These are phyloP conservation scores for Ophidiomyces ophidiicola DNA, from an alignment of 2,329 filamentous ascomycete species.

Conservation along the genomic window DNA sequence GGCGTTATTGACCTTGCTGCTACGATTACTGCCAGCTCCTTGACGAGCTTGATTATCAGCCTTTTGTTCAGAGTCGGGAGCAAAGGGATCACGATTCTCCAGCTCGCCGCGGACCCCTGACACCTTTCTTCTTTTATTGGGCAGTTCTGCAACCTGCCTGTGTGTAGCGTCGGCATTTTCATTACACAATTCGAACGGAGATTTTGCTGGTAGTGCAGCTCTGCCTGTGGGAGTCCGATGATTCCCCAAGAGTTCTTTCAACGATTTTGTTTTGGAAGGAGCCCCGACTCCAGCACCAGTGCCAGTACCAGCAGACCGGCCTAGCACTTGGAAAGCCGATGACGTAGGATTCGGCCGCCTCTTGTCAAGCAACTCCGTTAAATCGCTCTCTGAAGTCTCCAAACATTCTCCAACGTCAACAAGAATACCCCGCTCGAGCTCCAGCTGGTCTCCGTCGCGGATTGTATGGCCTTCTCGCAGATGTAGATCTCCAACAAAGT, in stretches of 20 bases:
- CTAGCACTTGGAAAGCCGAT: conserved; percentile 20
- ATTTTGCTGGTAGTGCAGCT: conserved; percentile 44
- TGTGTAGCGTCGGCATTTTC: background rate
- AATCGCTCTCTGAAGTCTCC: conserved; percentile 62
- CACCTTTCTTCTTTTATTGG: conserved; percentile 12
- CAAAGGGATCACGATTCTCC: background rate
- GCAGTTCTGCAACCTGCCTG: background rate
- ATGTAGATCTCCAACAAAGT: conserved; percentile 74
- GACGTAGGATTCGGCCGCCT: conserved; percentile 34
- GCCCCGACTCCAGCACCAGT: conserved; percentile 18
- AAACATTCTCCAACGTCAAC: conserved; percentile 69
- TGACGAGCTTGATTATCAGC: background rate
- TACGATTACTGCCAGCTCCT: background rate
- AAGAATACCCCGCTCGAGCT: conserved; percentile 62
- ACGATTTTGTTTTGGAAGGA: conserved; percentile 40
- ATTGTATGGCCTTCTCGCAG: conserved; percentile 60
- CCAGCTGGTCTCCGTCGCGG: conserved; percentile 68
- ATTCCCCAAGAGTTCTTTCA: conserved; percentile 54
- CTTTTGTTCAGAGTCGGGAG: background rate
- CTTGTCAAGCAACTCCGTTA: conserved; percentile 63
- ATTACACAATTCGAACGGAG: conserved; percentile 53
- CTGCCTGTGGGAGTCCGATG: conserved; percentile 53
- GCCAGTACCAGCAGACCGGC: conserved; percentile 33
- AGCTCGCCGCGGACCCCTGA: background rate
- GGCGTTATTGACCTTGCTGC: background rate